Conservation (phyloP, 2,329 filamentous ascomycete species). For the Blastomyces silverae region DNA sequence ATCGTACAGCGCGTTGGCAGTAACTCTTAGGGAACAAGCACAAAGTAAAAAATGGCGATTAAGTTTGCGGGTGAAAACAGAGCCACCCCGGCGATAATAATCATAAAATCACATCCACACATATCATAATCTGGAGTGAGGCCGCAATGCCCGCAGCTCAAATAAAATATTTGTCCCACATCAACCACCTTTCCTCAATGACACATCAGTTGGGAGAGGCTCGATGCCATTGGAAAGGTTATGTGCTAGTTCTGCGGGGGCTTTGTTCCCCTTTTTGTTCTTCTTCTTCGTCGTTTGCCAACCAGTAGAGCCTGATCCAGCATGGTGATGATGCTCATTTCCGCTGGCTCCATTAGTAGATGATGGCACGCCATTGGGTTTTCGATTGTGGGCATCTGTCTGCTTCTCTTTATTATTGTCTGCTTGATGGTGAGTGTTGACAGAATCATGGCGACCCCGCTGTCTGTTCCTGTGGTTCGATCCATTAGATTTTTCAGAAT, state of each 20-base stretch:
- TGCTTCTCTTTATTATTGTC: conserved; percentile 31
- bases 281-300: conserved; percentile 45
- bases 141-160: neutral
- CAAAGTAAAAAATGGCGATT: neutral
- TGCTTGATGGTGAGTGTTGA: conserved; percentile 17
- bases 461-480: conserved; percentile 32
- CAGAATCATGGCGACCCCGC: conserved; percentile 31
- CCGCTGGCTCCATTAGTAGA: conserved; percentile 19
- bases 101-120: neutral
- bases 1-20: neutral
- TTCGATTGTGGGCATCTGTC: conserved; percentile 27
- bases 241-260: conserved; percentile 29
- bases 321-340: conserved; percentile 22
- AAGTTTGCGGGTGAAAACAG: neutral
- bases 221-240: conserved; percentile 31
- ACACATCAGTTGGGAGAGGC: conserved; percentile 38
- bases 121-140: neutral
- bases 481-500: conserved; percentile 33
- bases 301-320: conserved; percentile 23
- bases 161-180: neutral
- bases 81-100: neutral
- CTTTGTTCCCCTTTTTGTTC: conserved; percentile 35
- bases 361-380: conserved; percentile 29
- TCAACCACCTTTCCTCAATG: conserved; percentile 43
- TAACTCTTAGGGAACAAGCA: neutral